Percentiles rank a stretch among this genome's conserved stretches.
phyloP scores from a whole-genome alignment of 306 rosid genomes.

The Vigna angularis region DNA sequence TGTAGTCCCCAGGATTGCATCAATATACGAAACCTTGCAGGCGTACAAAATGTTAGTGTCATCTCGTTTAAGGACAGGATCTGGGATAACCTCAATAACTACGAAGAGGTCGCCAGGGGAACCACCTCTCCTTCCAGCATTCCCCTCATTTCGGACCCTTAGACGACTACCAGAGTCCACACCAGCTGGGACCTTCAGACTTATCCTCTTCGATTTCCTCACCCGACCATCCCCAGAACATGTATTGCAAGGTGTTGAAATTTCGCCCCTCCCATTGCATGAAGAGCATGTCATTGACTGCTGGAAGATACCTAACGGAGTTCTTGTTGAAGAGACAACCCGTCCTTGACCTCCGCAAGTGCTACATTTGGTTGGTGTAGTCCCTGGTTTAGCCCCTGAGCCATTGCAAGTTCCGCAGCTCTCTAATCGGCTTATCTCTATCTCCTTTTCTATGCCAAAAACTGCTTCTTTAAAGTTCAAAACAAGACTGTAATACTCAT shows the following conservation, averaged over 20 bases:
- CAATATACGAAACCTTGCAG: conserved; percentile 86
- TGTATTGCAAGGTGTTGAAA: conserved; percentile 83
- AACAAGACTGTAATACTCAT: conserved; percentile 80
- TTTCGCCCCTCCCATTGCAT: conserved; percentile 86
- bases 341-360: conserved; percentile 98
- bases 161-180: conserved; percentile 94
- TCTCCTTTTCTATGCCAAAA: conserved; percentile 92
- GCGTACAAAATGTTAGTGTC: conserved; percentile 88
- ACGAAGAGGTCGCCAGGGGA: conserved; percentile 90
- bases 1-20: conserved; percentile 90
- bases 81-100: conserved; percentile 81
- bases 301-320: conserved; percentile 94
- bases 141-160: conserved; percentile 93
- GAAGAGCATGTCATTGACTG: conserved; percentile 92
- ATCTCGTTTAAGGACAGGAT: conserved; percentile 86
- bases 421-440: conserved; percentile 88
- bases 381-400: conserved; percentile 94
- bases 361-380: conserved; percentile 75
- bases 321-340: conserved; percentile 84
- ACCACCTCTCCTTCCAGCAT: conserved; percentile 86
- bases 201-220: conserved; percentile 85
- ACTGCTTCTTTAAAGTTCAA: conserved; percentile 92
- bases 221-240: conserved; percentile 96
- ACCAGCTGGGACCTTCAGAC: conserved; percentile 94
- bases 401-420: conserved; percentile 91